These are phyloP conservation scores for Erigeron philadelphicus DNA, from an alignment of 140 eudicot genomes.

Conservation along the genomic window DNA sequence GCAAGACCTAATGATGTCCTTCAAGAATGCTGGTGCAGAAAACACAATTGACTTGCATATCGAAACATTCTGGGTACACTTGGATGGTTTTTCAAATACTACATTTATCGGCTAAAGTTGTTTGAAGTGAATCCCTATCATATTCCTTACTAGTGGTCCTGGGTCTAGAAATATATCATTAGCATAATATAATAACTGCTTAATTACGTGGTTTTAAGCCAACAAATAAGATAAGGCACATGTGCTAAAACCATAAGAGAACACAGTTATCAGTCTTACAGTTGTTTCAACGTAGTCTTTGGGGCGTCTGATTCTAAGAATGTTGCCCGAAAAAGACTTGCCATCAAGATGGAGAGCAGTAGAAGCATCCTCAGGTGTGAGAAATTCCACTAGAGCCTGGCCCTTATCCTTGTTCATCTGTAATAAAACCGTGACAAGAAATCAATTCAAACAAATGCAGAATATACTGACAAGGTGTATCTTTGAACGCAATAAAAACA, in stretches of 20 bases:
- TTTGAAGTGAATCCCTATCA: slow-evolving; percentile 4
- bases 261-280: slow-evolving; percentile 54
- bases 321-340: slow-evolving; percentile 53
- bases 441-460: not conserved
- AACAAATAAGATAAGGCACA: slow-evolving; percentile 20
- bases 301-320: slow-evolving; percentile 82
- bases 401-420: slow-evolving; percentile 94
- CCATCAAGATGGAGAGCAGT: slow-evolving; percentile 78
- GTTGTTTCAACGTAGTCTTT: slow-evolving; percentile 63
- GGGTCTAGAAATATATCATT: not conserved
- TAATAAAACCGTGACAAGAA: slow-evolving; percentile 18
- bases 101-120: slow-evolving; percentile 12
- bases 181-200: slow-evolving; percentile 8
- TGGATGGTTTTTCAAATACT: not conserved
- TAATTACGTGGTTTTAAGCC: slow-evolving; percentile 1
- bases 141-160: slow-evolving; percentile 8
- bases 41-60: slow-evolving; percentile 19
- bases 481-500: slow-evolving; percentile 11
- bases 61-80: slow-evolving; percentile 2
- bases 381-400: slow-evolving; percentile 91
- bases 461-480: not conserved
- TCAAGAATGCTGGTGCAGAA: slow-evolving; percentile 1
- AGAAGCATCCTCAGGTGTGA: slow-evolving; percentile 95
- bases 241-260: not conserved
- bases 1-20: not conserved